Base-by-base conservation (phyloP, 2,329 filamentous ascomycete species). In the Aspergillus fumigatus region DNA sequence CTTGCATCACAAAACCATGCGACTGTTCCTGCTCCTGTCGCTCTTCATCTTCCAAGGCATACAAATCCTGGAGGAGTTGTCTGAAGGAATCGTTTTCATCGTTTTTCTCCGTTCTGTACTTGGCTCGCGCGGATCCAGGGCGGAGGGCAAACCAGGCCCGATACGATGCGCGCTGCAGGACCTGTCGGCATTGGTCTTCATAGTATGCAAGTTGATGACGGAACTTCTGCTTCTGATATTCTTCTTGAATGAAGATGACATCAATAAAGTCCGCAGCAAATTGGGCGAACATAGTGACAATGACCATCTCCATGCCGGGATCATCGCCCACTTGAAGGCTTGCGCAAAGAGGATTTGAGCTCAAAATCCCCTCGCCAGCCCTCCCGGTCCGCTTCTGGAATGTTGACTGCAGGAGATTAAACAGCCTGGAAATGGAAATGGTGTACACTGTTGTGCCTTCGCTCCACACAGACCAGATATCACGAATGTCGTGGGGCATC, bases 251-350 rank as follows among this genome's bases (percentile, higher is more conserved):
- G 26, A 65, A 62, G 25, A 68, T 50, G 11, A 59, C 53, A 11
- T 67, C 67, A 2, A 62, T 61, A 26, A 65, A 65, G 45, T 73
- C 71, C 11, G 63, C 29, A 1, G 72, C 52, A 54, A 69, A 73
- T 52, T 71, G 70, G 21, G 65, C 62, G 47, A 67, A 71, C 26
- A 66, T 54, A 29, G 70, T 65, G 6, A 54, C 55, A 48, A 74
- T 62, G 10, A 72, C 64, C 10, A 73, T 58, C 49, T 74, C 71
- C 60, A 73, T 52, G 3, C 70, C 70, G 1, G 66, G 67, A 45
- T 67, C 65, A 9, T 67, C 66, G 25, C 62, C 52, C 17, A 43
- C 47, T 10, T 56, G 51, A 17, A 53, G 55, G 10, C 58, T 62
- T 40, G 65, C 51, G 11, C 62, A 64, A 48, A 57, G 56, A 19